Percentiles rank a stretch among this genome's conserved stretches.
These are phyloP conservation scores for Craspedostauros australis DNA, from an alignment of 108 stramenopile genomes.

Conservation along the genomic window DNA sequence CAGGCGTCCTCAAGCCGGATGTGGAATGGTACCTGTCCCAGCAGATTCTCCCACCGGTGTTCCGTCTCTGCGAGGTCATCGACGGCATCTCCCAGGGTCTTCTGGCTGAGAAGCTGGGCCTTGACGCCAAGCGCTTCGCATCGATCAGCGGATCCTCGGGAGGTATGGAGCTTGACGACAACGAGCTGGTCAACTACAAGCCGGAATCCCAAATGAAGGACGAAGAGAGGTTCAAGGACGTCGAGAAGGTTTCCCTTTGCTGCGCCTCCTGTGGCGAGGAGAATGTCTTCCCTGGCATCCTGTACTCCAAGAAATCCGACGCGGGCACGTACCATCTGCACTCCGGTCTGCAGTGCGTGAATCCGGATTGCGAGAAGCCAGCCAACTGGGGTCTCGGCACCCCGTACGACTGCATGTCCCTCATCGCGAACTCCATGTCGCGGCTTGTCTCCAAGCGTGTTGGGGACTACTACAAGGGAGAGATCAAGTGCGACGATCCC, in stretches of 20 bases:
- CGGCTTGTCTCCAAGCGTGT: conserved; percentile 31
- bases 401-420: conserved; percentile 43
- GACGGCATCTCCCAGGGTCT: conserved; percentile 82
- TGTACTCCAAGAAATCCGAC: conserved; percentile 21
- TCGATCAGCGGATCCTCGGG: conserved; percentile 9
- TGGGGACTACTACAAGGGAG: conserved; percentile 56
- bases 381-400: conserved; percentile 59
- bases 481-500: conserved; percentile 74
- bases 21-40: conserved; percentile 97
- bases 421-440: conserved; percentile 49
- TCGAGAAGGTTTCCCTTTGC: conserved; percentile 62
- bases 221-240: conserved; percentile 76
- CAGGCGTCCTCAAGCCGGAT: conserved; percentile 75
- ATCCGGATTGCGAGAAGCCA: conserved; percentile 49
- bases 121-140: conserved; percentile 61
- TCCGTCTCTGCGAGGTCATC: conserved; percentile 98
- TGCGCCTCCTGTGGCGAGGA: conserved; percentile 50
- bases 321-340: conserved; percentile 3
- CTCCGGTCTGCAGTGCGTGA: conserved; percentile 40
- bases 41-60: conserved; percentile 95
- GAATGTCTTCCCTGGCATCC: conserved; percentile 64
- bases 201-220: conserved; percentile 69
- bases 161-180: conserved; percentile 49
- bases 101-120: conserved; percentile 68
- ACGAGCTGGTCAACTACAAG: conserved; percentile 70